Conservation (phyloP, 1,284 basidiomycete species). For the Neonothopanus nambi region DNA sequence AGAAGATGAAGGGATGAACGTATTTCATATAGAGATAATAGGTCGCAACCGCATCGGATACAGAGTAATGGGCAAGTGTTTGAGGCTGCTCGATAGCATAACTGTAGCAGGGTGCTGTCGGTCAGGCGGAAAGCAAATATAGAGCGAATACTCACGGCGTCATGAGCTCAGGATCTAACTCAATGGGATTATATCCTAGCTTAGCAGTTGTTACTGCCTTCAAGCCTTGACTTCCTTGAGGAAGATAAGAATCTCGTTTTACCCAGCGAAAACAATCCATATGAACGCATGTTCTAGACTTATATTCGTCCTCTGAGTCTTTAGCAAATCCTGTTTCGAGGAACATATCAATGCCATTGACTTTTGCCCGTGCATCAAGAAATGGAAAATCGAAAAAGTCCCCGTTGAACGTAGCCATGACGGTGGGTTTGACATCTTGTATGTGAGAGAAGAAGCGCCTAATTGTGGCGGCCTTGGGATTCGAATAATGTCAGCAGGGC, state of each 20-base stretch:
- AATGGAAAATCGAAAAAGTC: conserved; percentile 99
- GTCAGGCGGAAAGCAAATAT: background rate
- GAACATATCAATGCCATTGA: conserved; percentile 96
- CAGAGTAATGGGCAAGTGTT: conserved; percentile 94
- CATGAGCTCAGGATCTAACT: conserved; percentile 98
- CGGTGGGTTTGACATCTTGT: conserved; percentile 90
- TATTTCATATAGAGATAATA: conserved; percentile 99
- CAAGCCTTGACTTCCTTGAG: conserved; percentile 97
- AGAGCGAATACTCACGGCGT: conserved; percentile 75
- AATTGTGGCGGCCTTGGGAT: conserved; percentile 69
- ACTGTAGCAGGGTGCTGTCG: conserved; percentile 41
- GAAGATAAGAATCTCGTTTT: conserved; percentile 98
- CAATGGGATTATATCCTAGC: conserved; percentile 96
- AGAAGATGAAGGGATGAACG: conserved; percentile 99
- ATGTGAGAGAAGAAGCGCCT: conserved; percentile 93
- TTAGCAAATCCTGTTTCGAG: conserved; percentile 91
- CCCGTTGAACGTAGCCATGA: conserved; percentile 99
- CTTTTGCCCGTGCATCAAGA: conserved; percentile 84
- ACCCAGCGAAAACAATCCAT: conserved; percentile 99
- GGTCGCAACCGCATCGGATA: conserved; percentile 99
- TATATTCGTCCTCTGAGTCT: conserved; percentile 95
- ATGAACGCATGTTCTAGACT: conserved; percentile 91
- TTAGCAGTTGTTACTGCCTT: conserved; percentile 98
- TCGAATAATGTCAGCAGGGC: conserved; percentile 1
- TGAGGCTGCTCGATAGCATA: conserved; percentile 98